A percentile compares a stretch with the other conserved stretches of the same genome.
phyloP scores from a whole-genome alignment of 352 stramenopile genomes.

The Pythium rhizo-oryzae region DNA sequence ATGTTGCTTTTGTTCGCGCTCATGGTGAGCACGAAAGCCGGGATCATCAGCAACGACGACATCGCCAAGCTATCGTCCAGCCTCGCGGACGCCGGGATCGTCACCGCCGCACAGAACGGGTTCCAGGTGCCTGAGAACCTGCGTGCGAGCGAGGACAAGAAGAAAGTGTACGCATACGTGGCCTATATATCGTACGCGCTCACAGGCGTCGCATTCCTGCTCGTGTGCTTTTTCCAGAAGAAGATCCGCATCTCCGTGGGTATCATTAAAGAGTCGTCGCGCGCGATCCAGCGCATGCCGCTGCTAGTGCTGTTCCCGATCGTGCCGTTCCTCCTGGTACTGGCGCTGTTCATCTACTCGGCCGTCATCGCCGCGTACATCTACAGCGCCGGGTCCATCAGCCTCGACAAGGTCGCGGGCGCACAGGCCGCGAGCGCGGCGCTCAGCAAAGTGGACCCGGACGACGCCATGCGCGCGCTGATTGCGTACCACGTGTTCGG shows the following conservation, averaged over 20 bases:
- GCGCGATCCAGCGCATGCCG: slow-evolving; percentile 57
- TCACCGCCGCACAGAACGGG: slow-evolving; percentile 41
- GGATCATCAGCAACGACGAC: slow-evolving; percentile 66
- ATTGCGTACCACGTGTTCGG: slow-evolving; percentile 91
- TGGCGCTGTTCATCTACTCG: slow-evolving; percentile 61
- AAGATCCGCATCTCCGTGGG: slow-evolving; percentile 68
- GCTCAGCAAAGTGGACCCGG: slow-evolving; percentile 52
- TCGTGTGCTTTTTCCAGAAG: slow-evolving; percentile 87
- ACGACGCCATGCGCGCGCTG: slow-evolving; percentile 67
- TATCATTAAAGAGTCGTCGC: slow-evolving; percentile 74
- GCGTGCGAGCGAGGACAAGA: slow-evolving; percentile 54
- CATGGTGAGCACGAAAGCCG: slow-evolving; percentile 75
- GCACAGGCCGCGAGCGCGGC: not conserved
- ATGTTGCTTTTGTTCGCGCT: slow-evolving; percentile 72
- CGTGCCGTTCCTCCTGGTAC: slow-evolving; percentile 52
- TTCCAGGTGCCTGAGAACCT: slow-evolving; percentile 60
- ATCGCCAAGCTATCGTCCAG: slow-evolving; percentile 46
- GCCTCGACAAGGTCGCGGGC: slow-evolving; percentile 49
- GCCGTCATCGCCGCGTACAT: slow-evolving; percentile 60
- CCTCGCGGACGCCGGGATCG: slow-evolving; percentile 40
- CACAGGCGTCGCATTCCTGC: slow-evolving; percentile 59
- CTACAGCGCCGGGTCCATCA: slow-evolving; percentile 60
- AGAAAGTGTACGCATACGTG: slow-evolving; percentile 57
- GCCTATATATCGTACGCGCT: slow-evolving; percentile 72
- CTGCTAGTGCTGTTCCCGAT: slow-evolving; percentile 64